Base-by-base conservation (phyloP, 2,329 filamentous ascomycete species). In the Aspergillus brunneoviolaceus region DNA sequence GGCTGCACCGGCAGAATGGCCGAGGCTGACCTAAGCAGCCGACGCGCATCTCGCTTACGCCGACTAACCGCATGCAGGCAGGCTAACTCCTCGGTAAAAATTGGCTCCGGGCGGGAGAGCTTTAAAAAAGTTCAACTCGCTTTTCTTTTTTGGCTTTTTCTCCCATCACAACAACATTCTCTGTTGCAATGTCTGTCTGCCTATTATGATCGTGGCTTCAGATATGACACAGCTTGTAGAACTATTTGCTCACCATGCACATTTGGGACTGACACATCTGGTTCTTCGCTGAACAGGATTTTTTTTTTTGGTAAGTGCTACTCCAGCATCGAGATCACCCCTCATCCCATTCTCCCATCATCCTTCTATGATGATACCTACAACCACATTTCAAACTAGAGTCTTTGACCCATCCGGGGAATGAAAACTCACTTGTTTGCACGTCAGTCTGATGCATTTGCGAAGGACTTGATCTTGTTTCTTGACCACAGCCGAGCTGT, bases 371-470 rank as follows among this genome's bases (percentile, higher is more conserved):
- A 94, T 94, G 91, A 93, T 87, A 92, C 80, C 77, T 77, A 82
- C 81, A 88, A 92, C 89, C 89, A 45, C 39, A 69, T 70, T 88
- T 80, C 79, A 84, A 93, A 93, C 90, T 96, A 96, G 91, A 96
- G 91, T 96, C 91, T 96, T 95, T 95, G 91, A 96, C 87, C 89
- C 67, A 55, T 77, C 83, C 60, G 63, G 87, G 83, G 81, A 84
- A 89, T 94, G 90, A 93, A 93, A 94, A 88, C 86, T 78, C 75
- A 66, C 68, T 75, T 83, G 86, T 67, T 91, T 88, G 86, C 88
- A 94, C 90, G 90, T 95, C 91, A 95, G 91, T 92, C 91, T 95
- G 91, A 95, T 83, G 52, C 78, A 74, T 57, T 60, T 61, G 49
- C 58, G 55, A 63, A 63, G 16, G 56, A 58, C 59, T 11, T 50